These are phyloP conservation scores for Penicillium psychrosexuale DNA, from an alignment of 2,329 filamentous ascomycete species.

Conservation along the genomic window DNA sequence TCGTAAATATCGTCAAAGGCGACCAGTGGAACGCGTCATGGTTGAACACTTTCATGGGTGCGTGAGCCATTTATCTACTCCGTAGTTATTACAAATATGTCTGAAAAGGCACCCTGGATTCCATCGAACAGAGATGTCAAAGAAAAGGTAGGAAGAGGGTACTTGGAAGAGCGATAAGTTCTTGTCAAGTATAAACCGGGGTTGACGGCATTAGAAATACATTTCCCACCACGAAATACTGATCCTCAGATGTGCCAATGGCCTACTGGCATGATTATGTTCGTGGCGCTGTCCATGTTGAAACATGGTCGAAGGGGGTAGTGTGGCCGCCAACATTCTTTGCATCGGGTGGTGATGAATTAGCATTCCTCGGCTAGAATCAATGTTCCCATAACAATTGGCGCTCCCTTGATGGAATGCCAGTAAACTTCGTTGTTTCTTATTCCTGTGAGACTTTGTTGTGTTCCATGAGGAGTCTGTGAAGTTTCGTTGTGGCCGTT, in stretches of 20 bases:
- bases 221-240: neutral
- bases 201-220: neutral
- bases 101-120: neutral
- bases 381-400: slow-evolving; percentile 33
- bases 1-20: neutral
- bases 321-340: slow-evolving; percentile 32
- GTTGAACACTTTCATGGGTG: neutral
- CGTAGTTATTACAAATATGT: neutral
- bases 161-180: neutral
- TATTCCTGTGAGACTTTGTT: slow-evolving; percentile 4
- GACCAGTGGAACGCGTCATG: neutral
- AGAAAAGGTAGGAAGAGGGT: neutral
- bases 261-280: neutral
- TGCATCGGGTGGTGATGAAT: slow-evolving; percentile 26
- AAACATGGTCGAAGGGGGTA: slow-evolving; percentile 7
- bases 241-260: neutral
- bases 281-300: neutral
- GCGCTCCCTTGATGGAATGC: slow-evolving; percentile 13
- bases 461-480: neutral
- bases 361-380: slow-evolving; percentile 30
- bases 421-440: slow-evolving; percentile 6
- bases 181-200: neutral
- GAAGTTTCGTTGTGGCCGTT: slow-evolving; percentile 2
- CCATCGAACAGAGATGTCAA: neutral
- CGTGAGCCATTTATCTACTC: no score